Evolutionary conservation across 495 filamentous ascomycete genomes (phyloP), one percentile per base, ranked within the genome.

Genomic region (Xylaria nigripes): DNA sequence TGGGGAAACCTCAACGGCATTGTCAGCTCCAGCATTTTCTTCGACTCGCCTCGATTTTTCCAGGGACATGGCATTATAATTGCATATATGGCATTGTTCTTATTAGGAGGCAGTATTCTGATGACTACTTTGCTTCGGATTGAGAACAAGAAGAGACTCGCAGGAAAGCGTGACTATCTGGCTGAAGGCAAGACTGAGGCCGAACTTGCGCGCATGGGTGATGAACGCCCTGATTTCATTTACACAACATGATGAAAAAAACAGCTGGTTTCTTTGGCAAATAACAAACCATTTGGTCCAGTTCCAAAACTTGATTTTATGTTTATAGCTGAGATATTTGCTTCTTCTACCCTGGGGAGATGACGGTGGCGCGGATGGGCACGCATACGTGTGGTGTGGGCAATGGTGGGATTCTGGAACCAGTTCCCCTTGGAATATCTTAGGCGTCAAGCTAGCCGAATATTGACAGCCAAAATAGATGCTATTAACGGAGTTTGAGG

Each of bases 1-100:
- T 96, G 90, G 89, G 91, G 91, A 7, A 96, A 96, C 57, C 72
- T 96, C 21, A 95, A 93, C 69, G 89, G 90, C 16, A 80, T 95
- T 40, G 85, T 95, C 45, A 83, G 79, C 57, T 86, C 79, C 54
- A 92, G 93, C 66, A 89, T 81, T 51, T 81, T 74, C 63, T 70
- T 66, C 43, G 64, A 69, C 51, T n/a, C 62, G 2, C 75, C 75
- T 12, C 70, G 69, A 29, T 80, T 71, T 60, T 55, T 64, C 16
- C 63, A 68, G 51, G 78, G 78, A 10, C 77, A 80, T 49, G 66
- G 63, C 8, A 58, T 70, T 8, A 68, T 80, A 7, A 64, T 81
- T 45, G 75, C 59, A 0, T 81, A 75, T 51, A 71, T 80, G 74
- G 61, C 72, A 12, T 27, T 77, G 1, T 78, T 70, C 48, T 53